Evolutionary conservation across 1,284 basidiomycete genomes (phyloP).

Genomic region (Golubevia sp.): DNA sequence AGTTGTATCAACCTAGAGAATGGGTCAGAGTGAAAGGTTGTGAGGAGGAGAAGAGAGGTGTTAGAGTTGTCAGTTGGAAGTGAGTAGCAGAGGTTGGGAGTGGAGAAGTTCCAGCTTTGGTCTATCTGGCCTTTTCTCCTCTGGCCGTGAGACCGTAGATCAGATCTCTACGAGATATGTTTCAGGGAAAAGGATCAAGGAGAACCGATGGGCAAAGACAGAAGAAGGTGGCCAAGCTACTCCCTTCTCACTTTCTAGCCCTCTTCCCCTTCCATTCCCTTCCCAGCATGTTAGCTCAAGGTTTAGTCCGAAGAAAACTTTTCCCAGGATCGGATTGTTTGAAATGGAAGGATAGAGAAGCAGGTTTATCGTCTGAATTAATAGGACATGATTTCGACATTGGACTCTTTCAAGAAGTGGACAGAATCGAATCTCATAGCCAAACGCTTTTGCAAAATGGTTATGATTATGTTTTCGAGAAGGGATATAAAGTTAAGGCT

Average conservation of each 20-base stretch:
- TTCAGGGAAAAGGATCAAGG: no score
- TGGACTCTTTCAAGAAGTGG: slow-evolving; percentile 58
- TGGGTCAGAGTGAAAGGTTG: slow-evolving; percentile 16
- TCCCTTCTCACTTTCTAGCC: no score
- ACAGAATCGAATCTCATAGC: slow-evolving; percentile 43
- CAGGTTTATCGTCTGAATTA: slow-evolving; percentile 20
- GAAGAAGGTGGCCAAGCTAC: no score
- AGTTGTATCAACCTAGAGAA: slow-evolving; percentile 25
- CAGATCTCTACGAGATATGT: no score
- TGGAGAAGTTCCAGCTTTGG: no score
- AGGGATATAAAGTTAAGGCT: slow-evolving; percentile 52
- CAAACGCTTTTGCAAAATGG: slow-evolving; percentile 29
- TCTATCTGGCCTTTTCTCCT: no score
- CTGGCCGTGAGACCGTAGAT: no score
- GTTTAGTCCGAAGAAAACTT: slow-evolving; percentile 61
- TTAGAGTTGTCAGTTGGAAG: no score
- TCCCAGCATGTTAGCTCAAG: slow-evolving; percentile 60
- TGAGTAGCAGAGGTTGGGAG: no score
- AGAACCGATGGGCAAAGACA: no score
- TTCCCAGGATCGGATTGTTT: slow-evolving; percentile 63
- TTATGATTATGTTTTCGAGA: slow-evolving; percentile 44
- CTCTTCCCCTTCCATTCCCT: no score
- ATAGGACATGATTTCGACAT: slow-evolving; percentile 48
- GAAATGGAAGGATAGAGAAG: slow-evolving; percentile 56
- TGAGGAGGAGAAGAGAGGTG: no score